Conservation (phyloP, 306 rosid genomes). For the Begonia fuchsioides region DNA sequence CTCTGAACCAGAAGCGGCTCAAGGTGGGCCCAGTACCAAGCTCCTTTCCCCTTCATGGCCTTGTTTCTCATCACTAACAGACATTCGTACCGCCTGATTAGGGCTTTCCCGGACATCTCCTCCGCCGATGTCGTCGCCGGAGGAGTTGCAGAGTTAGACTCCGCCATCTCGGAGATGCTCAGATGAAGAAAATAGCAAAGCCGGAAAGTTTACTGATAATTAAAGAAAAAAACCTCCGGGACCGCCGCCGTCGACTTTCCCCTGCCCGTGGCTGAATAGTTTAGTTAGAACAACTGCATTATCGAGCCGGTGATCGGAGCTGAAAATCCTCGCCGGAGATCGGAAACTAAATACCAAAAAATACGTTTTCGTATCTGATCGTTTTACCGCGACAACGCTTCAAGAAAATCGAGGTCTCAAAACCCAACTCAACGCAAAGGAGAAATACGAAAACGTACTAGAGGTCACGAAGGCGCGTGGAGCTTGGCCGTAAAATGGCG, state of each 20-base stretch:
- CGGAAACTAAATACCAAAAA: slow-evolving; percentile 12
- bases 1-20: slow-evolving; percentile 56
- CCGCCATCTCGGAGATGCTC: slow-evolving; percentile 35
- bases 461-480: background rate
- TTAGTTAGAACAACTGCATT: background rate
- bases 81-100: slow-evolving; percentile 66
- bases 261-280: background rate
- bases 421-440: background rate
- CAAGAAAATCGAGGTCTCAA: background rate
- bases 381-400: background rate
- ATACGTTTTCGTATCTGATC: background rate
- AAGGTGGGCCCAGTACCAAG: slow-evolving; percentile 91
- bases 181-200: slow-evolving; percentile 1
- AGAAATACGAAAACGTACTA: background rate
- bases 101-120: slow-evolving; percentile 47
- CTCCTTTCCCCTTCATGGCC: slow-evolving; percentile 86
- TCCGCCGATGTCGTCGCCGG: slow-evolving; percentile 19
- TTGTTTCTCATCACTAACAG: slow-evolving; percentile 59
- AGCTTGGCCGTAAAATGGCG: background rate
- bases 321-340: slow-evolving; percentile 32
- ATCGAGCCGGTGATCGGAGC: slow-evolving; percentile 18
- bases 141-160: slow-evolving; percentile 21
- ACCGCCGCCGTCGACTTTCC: slow-evolving; percentile 1
- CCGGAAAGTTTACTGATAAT: background rate
- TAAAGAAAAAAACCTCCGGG: too few species aligned